Percentiles rank a stretch among this genome's conserved stretches.
These are phyloP conservation scores for Elongisporangium undulatum DNA, from an alignment of 352 stramenopile genomes.

Conservation along the genomic window DNA sequence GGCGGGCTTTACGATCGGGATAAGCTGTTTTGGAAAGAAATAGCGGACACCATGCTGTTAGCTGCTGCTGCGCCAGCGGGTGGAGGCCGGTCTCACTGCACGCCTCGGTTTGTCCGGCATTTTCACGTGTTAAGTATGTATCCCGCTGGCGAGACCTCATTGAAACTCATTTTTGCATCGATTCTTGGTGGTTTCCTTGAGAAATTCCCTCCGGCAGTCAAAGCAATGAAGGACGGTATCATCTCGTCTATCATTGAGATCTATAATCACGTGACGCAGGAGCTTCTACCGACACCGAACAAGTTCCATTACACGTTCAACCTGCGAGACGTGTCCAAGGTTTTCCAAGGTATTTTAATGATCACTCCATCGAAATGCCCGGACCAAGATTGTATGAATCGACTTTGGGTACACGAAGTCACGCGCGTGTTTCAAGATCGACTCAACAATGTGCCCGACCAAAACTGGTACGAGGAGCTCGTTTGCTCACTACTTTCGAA, in stretches of 20 bases:
- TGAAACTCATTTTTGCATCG: conserved; percentile 92
- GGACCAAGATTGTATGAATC: conserved; percentile 80
- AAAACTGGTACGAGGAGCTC: conserved; percentile 90
- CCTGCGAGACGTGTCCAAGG: conserved; percentile 93
- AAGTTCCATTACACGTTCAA: conserved; percentile 97
- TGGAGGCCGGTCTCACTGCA: conserved; percentile 81
- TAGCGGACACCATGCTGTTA: conserved; percentile 91
- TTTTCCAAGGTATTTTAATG: conserved; percentile 96
- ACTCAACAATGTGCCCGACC: conserved; percentile 84
- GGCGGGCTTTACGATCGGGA: conserved; percentile 95
- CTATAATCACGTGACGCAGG: conserved; percentile 90
- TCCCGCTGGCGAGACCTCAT: conserved; percentile 74
- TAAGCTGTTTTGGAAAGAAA: conserved; percentile 97
- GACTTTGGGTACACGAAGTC: conserved; percentile 92
- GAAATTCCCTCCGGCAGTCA: conserved; percentile 84
- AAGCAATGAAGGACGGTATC: conserved; percentile 70
- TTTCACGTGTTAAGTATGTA: conserved; percentile 96
- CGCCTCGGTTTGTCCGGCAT: conserved; percentile 91
- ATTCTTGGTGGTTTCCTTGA: conserved; percentile 93
- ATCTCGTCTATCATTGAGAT: conserved; percentile 92
- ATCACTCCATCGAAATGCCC: conserved; percentile 79
- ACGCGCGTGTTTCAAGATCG: conserved; percentile 93
- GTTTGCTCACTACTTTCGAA: conserved; percentile 74
- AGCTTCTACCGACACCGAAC: conserved; percentile 90
- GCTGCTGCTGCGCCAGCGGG: conserved; percentile 89